phyloP scores from a whole-genome alignment of 2,329 filamentous ascomycete genomes.

The Biscogniauxia sp. region DNA sequence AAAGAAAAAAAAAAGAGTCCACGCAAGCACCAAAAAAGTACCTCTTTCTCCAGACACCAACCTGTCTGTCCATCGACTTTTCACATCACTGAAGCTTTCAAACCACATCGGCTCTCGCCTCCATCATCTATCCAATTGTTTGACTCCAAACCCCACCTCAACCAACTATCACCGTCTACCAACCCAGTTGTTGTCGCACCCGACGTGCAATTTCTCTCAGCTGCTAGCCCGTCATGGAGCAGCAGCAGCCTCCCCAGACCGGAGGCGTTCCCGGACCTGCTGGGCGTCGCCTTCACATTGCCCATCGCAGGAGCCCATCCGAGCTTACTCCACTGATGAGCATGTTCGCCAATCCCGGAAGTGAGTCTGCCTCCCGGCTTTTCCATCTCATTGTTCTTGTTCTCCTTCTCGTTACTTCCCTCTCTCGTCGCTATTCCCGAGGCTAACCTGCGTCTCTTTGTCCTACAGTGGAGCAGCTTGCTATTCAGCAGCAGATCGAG shows the following conservation, averaged over 20 bases:
- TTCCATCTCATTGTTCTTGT: background rate
- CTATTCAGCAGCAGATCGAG: conserved; percentile 97
- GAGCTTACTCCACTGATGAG: conserved; percentile 97
- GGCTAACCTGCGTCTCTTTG: conserved; percentile 26
- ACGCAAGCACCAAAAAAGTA: conserved; percentile 22
- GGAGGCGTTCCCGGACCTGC: conserved; percentile 68
- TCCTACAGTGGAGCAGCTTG: conserved; percentile 84
- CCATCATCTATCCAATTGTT: conserved; percentile 19
- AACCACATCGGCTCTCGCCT: conserved; percentile 21
- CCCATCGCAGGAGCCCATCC: conserved; percentile 93
- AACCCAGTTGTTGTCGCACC: conserved; percentile 37
- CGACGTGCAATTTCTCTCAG: conserved; percentile 39
- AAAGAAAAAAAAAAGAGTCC: conserved; percentile 28
- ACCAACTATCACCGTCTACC: conserved; percentile 24
- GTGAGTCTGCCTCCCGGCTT: conserved; percentile 45
- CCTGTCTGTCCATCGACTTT: conserved; percentile 4
- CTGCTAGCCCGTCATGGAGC: conserved; percentile 58
- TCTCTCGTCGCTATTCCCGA: conserved; percentile 3
- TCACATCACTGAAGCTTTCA: conserved; percentile 13
- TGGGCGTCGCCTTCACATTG: conserved; percentile 92
- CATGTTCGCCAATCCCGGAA: conserved; percentile 69
- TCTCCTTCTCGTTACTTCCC: conserved; percentile 14
- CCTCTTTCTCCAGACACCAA: conserved; percentile 9
- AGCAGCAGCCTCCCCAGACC: conserved; percentile 45
- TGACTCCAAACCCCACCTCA: conserved; percentile 6